Percentiles rank a stretch among this genome's conserved stretches.
These are phyloP conservation scores for Pseudopyrenochaeta lycopersici DNA, from an alignment of 2,329 filamentous ascomycete species.

Conservation along the genomic window DNA sequence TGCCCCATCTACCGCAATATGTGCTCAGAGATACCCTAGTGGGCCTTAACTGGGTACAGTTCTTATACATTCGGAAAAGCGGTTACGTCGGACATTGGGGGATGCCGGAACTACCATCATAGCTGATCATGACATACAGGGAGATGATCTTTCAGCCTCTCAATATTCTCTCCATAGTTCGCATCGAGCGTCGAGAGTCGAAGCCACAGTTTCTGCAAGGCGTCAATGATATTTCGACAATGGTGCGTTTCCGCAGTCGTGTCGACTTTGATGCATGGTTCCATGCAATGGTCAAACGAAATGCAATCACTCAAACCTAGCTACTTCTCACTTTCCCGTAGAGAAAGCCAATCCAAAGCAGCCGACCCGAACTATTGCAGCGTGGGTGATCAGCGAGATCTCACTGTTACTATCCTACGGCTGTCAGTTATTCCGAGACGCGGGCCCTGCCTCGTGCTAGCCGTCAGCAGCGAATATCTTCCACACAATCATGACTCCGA, in stretches of 20 bases:
- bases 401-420: slow-evolving; percentile 21
- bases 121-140: slow-evolving; percentile 21
- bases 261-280: slow-evolving; percentile 11
- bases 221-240: slow-evolving; percentile 11
- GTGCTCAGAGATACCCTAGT: slow-evolving; percentile 16
- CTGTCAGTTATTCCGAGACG: slow-evolving; percentile 28
- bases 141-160: slow-evolving; percentile 24
- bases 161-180: slow-evolving; percentile 7
- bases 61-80: slow-evolving; percentile 20
- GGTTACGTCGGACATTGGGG: slow-evolving; percentile 32
- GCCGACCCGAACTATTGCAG: slow-evolving; percentile 26
- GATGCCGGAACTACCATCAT: slow-evolving; percentile 23
- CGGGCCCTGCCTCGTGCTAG: slow-evolving; percentile 30
- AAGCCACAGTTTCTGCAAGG: slow-evolving; percentile 4
- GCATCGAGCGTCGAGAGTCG: slow-evolving; percentile 1
- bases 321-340: slow-evolving; percentile 24
- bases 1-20: slow-evolving; percentile 7
- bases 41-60: slow-evolving; percentile 7
- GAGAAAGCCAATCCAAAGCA: slow-evolving; percentile 24
- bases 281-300: slow-evolving; percentile 23
- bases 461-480: slow-evolving; percentile 31
- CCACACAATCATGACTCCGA: slow-evolving; percentile 27
- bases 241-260: slow-evolving; percentile 13
- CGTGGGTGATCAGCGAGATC: slow-evolving; percentile 25
- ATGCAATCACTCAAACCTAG: slow-evolving; percentile 19